Evolutionary conservation across 805 yeast genomes (phyloP).

Genomic region (Zygoascus flipseniorum): DNA sequence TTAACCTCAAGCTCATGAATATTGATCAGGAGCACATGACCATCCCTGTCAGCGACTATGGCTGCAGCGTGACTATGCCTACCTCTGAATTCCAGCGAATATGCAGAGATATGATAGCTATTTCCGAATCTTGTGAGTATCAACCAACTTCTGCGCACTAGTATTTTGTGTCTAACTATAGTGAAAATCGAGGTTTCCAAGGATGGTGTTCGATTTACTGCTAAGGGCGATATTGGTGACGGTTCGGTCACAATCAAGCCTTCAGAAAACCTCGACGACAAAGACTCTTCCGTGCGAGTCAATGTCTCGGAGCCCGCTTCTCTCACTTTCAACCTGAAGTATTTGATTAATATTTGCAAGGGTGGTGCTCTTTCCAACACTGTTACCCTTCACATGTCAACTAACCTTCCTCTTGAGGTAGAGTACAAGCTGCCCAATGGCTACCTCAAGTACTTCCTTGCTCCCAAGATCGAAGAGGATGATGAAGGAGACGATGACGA

Average conservation of each 20-base stretch:
- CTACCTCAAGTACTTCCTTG: slow-evolving; percentile 87
- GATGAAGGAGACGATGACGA: not conserved
- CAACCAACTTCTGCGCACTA: too few species aligned
- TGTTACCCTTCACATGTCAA: slow-evolving; percentile 79
- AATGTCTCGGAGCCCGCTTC: slow-evolving; percentile 81
- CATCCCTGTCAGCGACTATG: slow-evolving; percentile 80
- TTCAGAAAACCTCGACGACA: slow-evolving; percentile 62
- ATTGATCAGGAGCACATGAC: slow-evolving; percentile 90
- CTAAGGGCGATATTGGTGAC: slow-evolving; percentile 87
- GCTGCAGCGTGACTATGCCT: slow-evolving; percentile 80
- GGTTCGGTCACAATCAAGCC: slow-evolving; percentile 86
- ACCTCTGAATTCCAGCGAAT: slow-evolving; percentile 81
- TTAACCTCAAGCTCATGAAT: slow-evolving; percentile 86
- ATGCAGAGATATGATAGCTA: slow-evolving; percentile 75
- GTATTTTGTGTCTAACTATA: not conserved
- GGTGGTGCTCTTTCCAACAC: slow-evolving; percentile 71
- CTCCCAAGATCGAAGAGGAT: slow-evolving; percentile 88
- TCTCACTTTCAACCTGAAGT: slow-evolving; percentile 84
- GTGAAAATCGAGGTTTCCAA: slow-evolving; percentile 77
- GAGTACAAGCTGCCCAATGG: slow-evolving; percentile 91
- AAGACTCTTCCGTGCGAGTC: slow-evolving; percentile 66
- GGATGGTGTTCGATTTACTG: slow-evolving; percentile 80
- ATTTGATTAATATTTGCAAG: slow-evolving; percentile 83
- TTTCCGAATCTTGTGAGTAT: slow-evolving; percentile 61
- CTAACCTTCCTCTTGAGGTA: slow-evolving; percentile 87